phyloP scores from a whole-genome alignment of 139 green algal genomes.

The Axilococcus clingmanii region DNA sequence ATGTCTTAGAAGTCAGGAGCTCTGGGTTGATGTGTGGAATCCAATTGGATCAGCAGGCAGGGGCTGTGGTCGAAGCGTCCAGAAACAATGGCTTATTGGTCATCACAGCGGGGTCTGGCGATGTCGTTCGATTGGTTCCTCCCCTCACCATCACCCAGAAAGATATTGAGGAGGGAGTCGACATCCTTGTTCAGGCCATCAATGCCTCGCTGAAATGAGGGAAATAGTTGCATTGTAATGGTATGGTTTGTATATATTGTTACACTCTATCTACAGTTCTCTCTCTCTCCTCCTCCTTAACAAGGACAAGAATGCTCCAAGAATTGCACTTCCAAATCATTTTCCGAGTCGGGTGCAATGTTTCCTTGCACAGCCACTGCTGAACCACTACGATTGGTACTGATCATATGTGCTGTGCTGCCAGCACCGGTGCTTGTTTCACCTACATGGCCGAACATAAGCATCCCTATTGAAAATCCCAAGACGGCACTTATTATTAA shows the following conservation, averaged over 20 bases:
- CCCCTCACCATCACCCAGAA: slow-evolving; percentile 79
- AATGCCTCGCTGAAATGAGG: neutral
- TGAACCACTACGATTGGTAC: neutral
- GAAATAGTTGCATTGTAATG: too few relatives aligned
- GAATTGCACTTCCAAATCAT: slow-evolving; percentile 10
- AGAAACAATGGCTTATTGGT: slow-evolving; percentile 75
- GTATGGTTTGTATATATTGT: too few relatives aligned
- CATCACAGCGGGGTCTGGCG: slow-evolving; percentile 86
- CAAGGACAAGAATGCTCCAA: slow-evolving; percentile 3
- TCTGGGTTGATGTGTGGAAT: slow-evolving; percentile 70
- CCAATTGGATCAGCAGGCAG: slow-evolving; percentile 78
- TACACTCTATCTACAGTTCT: too few relatives aligned
- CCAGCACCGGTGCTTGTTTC: neutral
- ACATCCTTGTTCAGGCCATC: neutral
- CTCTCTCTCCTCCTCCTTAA: neutral
- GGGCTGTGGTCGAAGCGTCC: slow-evolving; percentile 54
- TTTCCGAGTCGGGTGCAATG: slow-evolving; percentile 1
- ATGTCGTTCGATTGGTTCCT: slow-evolving; percentile 91
- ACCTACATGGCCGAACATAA: slow-evolving; percentile 29
- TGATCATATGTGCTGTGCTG: neutral
- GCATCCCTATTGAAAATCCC: slow-evolving; percentile 25
- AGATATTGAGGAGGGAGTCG: slow-evolving; percentile 67
- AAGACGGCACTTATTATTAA: slow-evolving; percentile 31
- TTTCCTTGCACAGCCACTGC: slow-evolving; percentile 1
- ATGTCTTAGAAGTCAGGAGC: slow-evolving; percentile 40